A percentile compares a stretch with the other conserved stretches of the same genome.
These are phyloP conservation scores for Paramecium pentaurelia DNA, from an alignment of 73 alveolate genomes.

Conservation along the genomic window DNA sequence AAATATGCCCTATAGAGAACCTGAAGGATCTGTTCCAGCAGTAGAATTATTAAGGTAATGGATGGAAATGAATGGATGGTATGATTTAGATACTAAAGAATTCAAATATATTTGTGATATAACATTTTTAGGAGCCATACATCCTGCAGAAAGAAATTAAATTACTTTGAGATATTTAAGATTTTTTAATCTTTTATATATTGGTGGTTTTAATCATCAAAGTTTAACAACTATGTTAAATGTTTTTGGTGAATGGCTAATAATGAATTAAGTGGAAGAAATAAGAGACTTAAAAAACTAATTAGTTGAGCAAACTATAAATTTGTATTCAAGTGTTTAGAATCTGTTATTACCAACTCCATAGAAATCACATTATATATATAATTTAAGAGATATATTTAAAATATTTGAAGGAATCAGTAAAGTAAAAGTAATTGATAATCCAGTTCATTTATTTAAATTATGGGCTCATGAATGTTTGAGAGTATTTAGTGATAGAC, in stretches of 20 bases:
- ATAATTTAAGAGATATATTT: slow-evolving; percentile 89
- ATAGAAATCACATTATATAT: slow-evolving; percentile 83
- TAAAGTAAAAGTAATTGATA: slow-evolving; percentile 59
- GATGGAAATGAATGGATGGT: slow-evolving; percentile 98
- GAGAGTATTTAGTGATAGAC: slow-evolving; percentile 91
- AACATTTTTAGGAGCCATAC: slow-evolving; percentile 85
- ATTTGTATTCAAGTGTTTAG: neutral
- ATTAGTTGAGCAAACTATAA: slow-evolving; percentile 24
- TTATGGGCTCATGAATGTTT: slow-evolving; percentile 95
- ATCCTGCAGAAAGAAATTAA: slow-evolving; percentile 56
- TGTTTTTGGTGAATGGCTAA: slow-evolving; percentile 45
- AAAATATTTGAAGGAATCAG: slow-evolving; percentile 94
- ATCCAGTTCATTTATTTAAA: slow-evolving; percentile 70
- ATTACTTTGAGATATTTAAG: slow-evolving; percentile 75
- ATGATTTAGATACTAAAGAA: slow-evolving; percentile 80
- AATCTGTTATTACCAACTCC: slow-evolving; percentile 91
- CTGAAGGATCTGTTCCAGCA: slow-evolving; percentile 98
- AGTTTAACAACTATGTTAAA: slow-evolving; percentile 40
- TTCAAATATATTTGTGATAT: slow-evolving; percentile 83
- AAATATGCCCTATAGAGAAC: slow-evolving; percentile 95
- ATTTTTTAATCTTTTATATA: slow-evolving; percentile 69
- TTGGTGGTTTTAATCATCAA: slow-evolving; percentile 65
- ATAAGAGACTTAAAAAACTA: neutral
- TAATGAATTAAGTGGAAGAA: neutral
- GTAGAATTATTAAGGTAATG: slow-evolving; percentile 96